These are phyloP conservation scores for Cystobasidium tubakii DNA, from an alignment of 768 basidiomycete species.

Conservation along the genomic window DNA sequence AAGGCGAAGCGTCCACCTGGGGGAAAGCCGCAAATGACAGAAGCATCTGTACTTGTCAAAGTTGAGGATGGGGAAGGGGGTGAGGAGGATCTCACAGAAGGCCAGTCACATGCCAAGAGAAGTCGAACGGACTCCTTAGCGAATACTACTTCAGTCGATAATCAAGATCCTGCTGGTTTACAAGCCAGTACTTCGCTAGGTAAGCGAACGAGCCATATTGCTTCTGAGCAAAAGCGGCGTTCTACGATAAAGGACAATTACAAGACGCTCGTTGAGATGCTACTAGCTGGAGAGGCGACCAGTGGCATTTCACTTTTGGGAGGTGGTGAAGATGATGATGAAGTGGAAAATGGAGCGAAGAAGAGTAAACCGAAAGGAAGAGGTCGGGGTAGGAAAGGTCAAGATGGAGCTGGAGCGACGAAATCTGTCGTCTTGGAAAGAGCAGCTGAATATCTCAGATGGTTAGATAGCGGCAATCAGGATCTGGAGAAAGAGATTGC, in stretches of 20 bases:
- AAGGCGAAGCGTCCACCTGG: background rate
- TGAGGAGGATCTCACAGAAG: background rate
- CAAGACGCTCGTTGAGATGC: constrained; percentile 27
- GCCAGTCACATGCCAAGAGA: background rate
- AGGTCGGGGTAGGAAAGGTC: constrained; percentile 30
- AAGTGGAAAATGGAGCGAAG: constrained; percentile 2
- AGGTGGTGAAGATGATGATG: constrained; percentile 20
- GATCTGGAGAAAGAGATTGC: constrained; percentile 25
- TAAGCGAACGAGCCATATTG: constrained; percentile 26
- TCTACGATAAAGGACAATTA: constrained; percentile 35
- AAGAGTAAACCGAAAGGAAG: constrained; percentile 23
- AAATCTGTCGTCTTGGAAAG: constrained; percentile 31
- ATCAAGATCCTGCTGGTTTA: background rate
- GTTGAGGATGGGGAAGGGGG: background rate
- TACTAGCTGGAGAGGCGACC: constrained; percentile 18
- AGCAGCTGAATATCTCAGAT: constrained; percentile 35
- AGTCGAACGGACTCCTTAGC: background rate
- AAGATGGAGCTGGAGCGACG: constrained; percentile 34
- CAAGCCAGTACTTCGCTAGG: background rate
- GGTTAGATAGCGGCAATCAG: constrained; percentile 27
- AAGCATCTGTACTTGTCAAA: background rate
- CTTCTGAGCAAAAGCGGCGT: constrained; percentile 32
- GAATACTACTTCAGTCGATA: background rate
- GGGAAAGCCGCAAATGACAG: background rate
- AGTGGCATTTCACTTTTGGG: constrained; percentile 12